Base-by-base conservation (phyloP, 2,329 filamentous ascomycete genomes). In the Dactylonectria estremocensis region DNA sequence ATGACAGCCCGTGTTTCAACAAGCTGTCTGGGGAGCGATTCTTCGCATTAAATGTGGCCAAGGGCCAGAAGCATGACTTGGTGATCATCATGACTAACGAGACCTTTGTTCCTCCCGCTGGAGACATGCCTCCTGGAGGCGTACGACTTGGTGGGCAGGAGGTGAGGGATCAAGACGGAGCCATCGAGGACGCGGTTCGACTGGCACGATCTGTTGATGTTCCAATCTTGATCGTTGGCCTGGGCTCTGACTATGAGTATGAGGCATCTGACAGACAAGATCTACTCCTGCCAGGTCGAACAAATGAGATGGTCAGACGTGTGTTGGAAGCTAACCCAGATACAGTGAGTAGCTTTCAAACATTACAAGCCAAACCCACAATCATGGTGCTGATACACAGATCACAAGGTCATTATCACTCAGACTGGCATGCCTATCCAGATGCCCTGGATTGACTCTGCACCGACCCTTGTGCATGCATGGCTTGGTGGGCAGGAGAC, bases 211-310 rank as follows among this genome's bases (percentile, higher is more conserved):
- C 69, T 0, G 86, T 86, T 0, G 88, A 91, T 35, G 85, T 90
- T 50, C 89, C 91, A 3, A 83, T 91, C 49, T 53, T 78, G 0
- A 66, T 76, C 3, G 87, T 88, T 1, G 90, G 90, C 2, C 81
- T 92, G 18, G 91, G 90, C 60, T 84, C 75, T 1, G 74, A 77
- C 1, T 78, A 73, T 31, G 77, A 78, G 43, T 77, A 75, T 2
- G 77, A 93, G 90, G 81, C 83, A 61, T 90, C 90, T 55, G 67
- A 69, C 37, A 48, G 67, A n/a, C 9, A 54, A n/a, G 7, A 31
- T n/a, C 2, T 40, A 67, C 1, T 18, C n/a, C 33, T 69, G 3
- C 67, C 67, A 0, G 37, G 22, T 2, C 45, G n/a, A 2, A 50
- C 49, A n/a, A 37, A 69, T 14, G 14, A 48, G 5, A 54, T 69